Evolutionary conservation across 306 rosid genomes (phyloP).

Genomic region (Hippophae rhamnoides): DNA sequence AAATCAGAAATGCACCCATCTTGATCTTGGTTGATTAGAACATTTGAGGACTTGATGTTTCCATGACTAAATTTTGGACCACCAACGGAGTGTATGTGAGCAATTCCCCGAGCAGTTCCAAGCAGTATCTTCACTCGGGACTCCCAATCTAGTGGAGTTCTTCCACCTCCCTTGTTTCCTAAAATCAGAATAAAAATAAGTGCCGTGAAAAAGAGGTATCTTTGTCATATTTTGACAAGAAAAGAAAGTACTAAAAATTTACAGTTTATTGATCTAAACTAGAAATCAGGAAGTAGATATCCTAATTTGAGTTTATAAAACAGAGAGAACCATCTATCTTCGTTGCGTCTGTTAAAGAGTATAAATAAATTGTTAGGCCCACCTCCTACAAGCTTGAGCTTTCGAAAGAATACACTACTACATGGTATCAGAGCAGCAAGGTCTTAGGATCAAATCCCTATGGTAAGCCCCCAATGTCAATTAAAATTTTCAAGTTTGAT

Average conservation of each 20-base stretch:
- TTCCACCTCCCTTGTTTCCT: constrained; percentile 64
- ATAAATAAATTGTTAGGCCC: too few species aligned
- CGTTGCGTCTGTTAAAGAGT: too few species aligned
- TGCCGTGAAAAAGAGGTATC: background rate
- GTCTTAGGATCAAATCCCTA: too few species aligned
- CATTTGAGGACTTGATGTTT: constrained; percentile 81
- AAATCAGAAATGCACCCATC: constrained; percentile 81
- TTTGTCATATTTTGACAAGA: background rate
- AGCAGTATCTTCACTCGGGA: constrained; percentile 64
- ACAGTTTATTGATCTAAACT: background rate
- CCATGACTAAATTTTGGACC: constrained; percentile 87
- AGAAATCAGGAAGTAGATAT: background rate
- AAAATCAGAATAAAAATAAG: constrained; percentile 22
- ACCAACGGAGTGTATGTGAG: constrained; percentile 70
- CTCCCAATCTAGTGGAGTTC: constrained; percentile 75
- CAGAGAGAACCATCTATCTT: too few species aligned
- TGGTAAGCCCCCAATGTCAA: too few species aligned
- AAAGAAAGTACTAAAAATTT: background rate
- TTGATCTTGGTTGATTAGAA: constrained; percentile 64
- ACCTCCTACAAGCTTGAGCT: too few species aligned
- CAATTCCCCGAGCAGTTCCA: constrained; percentile 72
- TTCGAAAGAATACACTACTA: too few species aligned
- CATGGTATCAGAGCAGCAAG: too few species aligned
- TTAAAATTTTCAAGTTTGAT: too few species aligned
- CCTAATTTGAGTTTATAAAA: too few species aligned